Base-by-base conservation (phyloP, 2,329 filamentous ascomycete species). In the Monosporascus sp. region DNA sequence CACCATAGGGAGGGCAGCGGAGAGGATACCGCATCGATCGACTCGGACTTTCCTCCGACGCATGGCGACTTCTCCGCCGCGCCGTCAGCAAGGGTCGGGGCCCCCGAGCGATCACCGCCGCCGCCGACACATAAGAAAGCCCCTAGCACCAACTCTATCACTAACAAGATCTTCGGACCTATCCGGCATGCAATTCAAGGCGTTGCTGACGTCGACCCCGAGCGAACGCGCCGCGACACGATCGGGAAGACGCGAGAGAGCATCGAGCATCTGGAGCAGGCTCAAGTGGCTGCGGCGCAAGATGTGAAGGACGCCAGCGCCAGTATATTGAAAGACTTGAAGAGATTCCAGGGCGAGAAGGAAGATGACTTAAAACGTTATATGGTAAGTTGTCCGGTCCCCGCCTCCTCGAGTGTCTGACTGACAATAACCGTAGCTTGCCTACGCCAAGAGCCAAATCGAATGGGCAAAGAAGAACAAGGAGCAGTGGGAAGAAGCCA, bases 211-310 rank as follows among this genome's bases (percentile, higher is more conserved):
- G 90, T 95, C 43, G 94, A 99, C 67, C 94, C 94, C 0, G 94
- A 99, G 73, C 81, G 92, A 58, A 96, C 92, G 44, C 81, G 94
- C 51, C 82, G 94, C 51, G 94, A 99, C 69, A 88, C 91, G 58
- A 97, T 99, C 62, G 92, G 93, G 40, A 97, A 97, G 78, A 99
- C 94, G 1, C 86, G 87, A 59, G 94, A 99, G 72, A 89, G 86
- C 54, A 85, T 99, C 57, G 81, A 73, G 46, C 82, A 97, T 75
- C 79, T 99, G 50, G 92, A 97, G 71, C 91, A 96, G 75, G 94
- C 94, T 1, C 82, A 97, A 54, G 82, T 91, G 35, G 92, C 89
- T 5, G 89, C 91, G 5, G 91, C 92, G 58, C 86, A 91, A 65
- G 94, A 99, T 67, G 94, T 97, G 56, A 92, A 89, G 69, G 91